Conservation (phyloP, 176 grass and related monocot species). For the Phyllostachys edulis region DNA sequence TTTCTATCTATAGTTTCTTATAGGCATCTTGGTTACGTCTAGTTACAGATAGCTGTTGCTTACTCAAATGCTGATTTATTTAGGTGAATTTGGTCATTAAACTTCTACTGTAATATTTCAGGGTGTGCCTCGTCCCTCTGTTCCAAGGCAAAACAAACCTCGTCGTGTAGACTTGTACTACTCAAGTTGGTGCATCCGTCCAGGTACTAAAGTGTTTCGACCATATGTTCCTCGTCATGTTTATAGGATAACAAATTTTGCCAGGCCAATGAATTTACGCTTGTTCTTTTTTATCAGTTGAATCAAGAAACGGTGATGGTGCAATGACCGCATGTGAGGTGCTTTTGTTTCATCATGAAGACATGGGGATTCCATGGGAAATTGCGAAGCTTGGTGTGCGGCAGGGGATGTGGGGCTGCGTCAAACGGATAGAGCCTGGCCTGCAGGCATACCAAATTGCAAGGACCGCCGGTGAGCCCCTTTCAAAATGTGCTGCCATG, state of each 20-base stretch:
- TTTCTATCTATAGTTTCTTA: neutral
- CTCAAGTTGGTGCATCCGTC: constrained; percentile 97
- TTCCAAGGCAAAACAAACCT: constrained; percentile 75
- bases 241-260: neutral
- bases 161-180: constrained; percentile 95
- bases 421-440: constrained; percentile 81
- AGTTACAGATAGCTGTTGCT: neutral
- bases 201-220: constrained; percentile 46
- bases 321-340: constrained; percentile 85
- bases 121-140: constrained; percentile 64
- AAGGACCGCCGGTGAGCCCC: constrained; percentile 43
- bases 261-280: neutral
- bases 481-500: constrained; percentile 60
- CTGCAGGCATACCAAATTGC: constrained; percentile 70
- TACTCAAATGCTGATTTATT: neutral
- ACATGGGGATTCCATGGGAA: constrained; percentile 94
- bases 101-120: constrained; percentile 31
- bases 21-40: neutral
- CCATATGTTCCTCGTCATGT: neutral
- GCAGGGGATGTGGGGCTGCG: constrained; percentile 93
- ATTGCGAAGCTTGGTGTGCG: constrained; percentile 76
- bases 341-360: constrained; percentile 89
- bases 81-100: constrained; percentile 4
- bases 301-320: constrained; percentile 77
- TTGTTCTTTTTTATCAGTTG: constrained; percentile 43